Evolutionary conservation across 2,329 filamentous ascomycete species (phyloP), one percentile per base, ranked within the genome.

Genomic region (Metarhizium robertsii): DNA sequence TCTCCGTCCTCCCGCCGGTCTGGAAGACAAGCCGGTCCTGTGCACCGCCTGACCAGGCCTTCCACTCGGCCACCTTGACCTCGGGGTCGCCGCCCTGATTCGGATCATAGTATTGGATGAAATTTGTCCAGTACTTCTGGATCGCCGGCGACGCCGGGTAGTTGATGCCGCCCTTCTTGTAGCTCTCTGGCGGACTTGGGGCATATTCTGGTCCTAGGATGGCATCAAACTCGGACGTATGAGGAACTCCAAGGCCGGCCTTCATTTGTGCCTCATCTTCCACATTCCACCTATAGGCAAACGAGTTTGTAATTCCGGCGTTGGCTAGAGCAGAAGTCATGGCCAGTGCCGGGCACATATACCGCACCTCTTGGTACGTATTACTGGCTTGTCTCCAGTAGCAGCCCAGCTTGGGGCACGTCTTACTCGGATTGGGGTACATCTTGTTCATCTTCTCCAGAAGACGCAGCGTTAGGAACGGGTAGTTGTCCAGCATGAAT

Each of bases 91-190:
- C 63, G 55, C 71, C 57, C 47, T 60, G 55, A 45, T 91, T 92
- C 0, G 88, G 88, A 66, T 92, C 75, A 42, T 83, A 76, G 0
- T 74, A 75, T 30, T 79, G 72, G 58, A 92, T 83, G 65, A 92
- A 92, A 60, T 83, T 88, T 1, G 83, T 81, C 86, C 86, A 91
- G 67, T 90, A 92, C 0, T 75, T 78, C 63, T 89, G 85, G 32
- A 87, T 78, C 0, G 86, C 69, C 0, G 79, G 74, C 1, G 87
- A 75, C 6, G 87, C 81, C 0, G 65, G 64, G 1, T 72, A 77
- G 60, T 90, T 90, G 14, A 69, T 68, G 14, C 71, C 73, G 3
- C 72, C 74, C 0, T 71, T 65, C 7, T 66, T 66, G 61, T 89
- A 90, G 50, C 79, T 84, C 2, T 64, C 63, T 0, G 85, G 85